These are phyloP conservation scores for Teunomyces funiuensis DNA, from an alignment of 805 yeast species.

Conservation along the genomic window DNA sequence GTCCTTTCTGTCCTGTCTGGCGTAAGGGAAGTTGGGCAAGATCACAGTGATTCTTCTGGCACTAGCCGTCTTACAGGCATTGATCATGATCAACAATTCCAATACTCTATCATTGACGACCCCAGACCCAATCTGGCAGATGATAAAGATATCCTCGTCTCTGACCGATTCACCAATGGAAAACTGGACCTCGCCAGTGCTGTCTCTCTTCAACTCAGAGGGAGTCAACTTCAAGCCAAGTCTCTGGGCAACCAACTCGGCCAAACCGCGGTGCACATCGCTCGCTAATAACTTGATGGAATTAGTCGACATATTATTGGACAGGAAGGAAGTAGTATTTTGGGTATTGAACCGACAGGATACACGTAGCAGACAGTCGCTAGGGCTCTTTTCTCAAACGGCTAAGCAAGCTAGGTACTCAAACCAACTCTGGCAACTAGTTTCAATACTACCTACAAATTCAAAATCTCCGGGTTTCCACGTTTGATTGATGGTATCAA, in stretches of 20 bases:
- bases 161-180: conserved; percentile 79
- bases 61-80: conserved; percentile 80
- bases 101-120: conserved; percentile 72
- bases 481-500: background rate
- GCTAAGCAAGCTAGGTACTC: background rate
- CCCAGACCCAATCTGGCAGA: conserved; percentile 79
- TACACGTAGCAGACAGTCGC: background rate
- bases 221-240: conserved; percentile 63
- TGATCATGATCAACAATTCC: conserved; percentile 74
- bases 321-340: conserved; percentile 5
- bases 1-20: conserved; percentile 87
- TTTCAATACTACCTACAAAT: background rate
- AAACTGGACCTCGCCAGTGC: conserved; percentile 73
- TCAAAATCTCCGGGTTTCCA: background rate
- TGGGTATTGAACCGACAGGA: background rate
- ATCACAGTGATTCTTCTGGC: conserved; percentile 83
- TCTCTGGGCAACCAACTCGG: conserved; percentile 64
- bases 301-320: conserved; percentile 61
- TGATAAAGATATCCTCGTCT: conserved; percentile 79
- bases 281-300: conserved; percentile 68
- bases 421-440: background rate
- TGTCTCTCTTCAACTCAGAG: conserved; percentile 61
- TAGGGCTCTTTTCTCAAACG: background rate
- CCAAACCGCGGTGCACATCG: conserved; percentile 66
- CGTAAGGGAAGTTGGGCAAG: conserved; percentile 80